A percentile compares a stretch with the other conserved stretches of the same genome.
Evolutionary conservation across 495 filamentous ascomycete genomes (phyloP).

Genomic region (Cercophora scortea): DNA sequence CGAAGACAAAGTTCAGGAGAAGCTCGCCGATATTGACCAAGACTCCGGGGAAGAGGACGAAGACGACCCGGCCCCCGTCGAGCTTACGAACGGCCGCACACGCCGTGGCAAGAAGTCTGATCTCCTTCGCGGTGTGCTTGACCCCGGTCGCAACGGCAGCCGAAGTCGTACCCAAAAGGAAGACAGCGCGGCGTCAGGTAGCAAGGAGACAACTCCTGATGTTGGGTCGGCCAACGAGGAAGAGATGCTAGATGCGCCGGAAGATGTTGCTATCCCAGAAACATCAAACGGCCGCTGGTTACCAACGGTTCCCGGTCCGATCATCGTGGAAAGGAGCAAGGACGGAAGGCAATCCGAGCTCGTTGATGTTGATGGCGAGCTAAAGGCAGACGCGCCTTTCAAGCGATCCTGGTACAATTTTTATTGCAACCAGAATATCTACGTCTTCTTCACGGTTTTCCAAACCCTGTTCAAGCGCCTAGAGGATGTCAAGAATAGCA

Average conservation of each 20-base stretch:
- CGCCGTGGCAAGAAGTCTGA: constrained; percentile 67
- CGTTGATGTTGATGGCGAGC: constrained; percentile 48
- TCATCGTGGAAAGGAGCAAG: constrained; percentile 32
- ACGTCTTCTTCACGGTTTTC: constrained; percentile 88
- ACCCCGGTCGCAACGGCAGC: constrained; percentile 62
- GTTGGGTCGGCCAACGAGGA: constrained; percentile 63
- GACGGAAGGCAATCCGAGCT: constrained; percentile 28
- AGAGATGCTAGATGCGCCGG: constrained; percentile 46
- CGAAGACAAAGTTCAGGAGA: constrained; percentile 64
- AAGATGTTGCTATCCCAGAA: constrained; percentile 38
- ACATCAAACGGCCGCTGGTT: constrained; percentile 51
- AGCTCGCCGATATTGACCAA: constrained; percentile 61
- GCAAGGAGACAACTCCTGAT: constrained; percentile 81
- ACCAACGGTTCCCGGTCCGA: constrained; percentile 37
- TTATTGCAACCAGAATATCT: constrained; percentile 83
- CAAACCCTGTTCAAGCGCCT: constrained; percentile 81
- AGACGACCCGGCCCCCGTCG: constrained; percentile 49
- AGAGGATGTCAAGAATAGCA: constrained; percentile 68
- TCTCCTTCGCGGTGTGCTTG: constrained; percentile 79
- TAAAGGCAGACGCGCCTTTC: constrained; percentile 74
- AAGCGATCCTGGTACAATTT: constrained; percentile 71
- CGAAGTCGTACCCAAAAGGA: constrained; percentile 58
- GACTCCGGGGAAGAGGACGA: constrained; percentile 60
- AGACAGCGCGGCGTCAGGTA: constrained; percentile 62
- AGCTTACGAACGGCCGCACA: constrained; percentile 51